phyloP scores from a whole-genome alignment of 345 rosid species.

The Triadica sebifera region DNA sequence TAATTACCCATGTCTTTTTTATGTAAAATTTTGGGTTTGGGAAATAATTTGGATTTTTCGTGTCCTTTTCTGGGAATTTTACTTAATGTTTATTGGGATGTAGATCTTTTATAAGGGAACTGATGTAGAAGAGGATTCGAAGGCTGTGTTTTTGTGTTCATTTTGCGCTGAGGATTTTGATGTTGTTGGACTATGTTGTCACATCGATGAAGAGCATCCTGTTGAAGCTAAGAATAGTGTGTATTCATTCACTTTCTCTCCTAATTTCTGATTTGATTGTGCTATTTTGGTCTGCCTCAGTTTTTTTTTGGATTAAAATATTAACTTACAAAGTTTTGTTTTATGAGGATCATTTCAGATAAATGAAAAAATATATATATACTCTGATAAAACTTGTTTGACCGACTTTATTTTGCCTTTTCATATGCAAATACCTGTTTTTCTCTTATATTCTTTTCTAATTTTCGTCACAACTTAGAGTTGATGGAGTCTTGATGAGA shows the following conservation, averaged over 20 bases:
- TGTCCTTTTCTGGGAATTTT: not conserved
- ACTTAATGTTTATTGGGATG: not conserved
- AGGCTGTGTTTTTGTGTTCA: slow-evolving; percentile 66
- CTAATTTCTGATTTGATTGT: not conserved
- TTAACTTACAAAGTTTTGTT: too few species aligned
- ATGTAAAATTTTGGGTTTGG: not conserved
- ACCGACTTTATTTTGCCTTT: not conserved
- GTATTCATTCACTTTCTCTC: slow-evolving; percentile 26
- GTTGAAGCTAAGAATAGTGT: slow-evolving; percentile 78
- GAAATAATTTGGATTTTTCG: not conserved
- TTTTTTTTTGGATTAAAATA: not conserved
- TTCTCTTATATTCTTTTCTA: not conserved
- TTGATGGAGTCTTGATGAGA: slow-evolving; percentile 96
- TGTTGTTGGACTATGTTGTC: slow-evolving; percentile 87
- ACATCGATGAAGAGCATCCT: slow-evolving; percentile 87
- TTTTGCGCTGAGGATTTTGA: slow-evolving; percentile 83
- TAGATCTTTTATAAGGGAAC: slow-evolving; percentile 61
- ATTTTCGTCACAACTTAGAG: slow-evolving; percentile 63
- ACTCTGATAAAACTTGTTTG: too few species aligned
- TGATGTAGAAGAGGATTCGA: slow-evolving; percentile 61
- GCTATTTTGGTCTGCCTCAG: not conserved
- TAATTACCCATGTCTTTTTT: not conserved
- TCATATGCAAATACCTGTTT: not conserved
- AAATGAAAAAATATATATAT: too few species aligned
- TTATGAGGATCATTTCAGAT: not conserved